Percentiles rank a stretch among this genome's conserved stretches.
Evolutionary conservation across 1,284 basidiomycete genomes (phyloP).

Genomic region (Ustilago tritici): DNA sequence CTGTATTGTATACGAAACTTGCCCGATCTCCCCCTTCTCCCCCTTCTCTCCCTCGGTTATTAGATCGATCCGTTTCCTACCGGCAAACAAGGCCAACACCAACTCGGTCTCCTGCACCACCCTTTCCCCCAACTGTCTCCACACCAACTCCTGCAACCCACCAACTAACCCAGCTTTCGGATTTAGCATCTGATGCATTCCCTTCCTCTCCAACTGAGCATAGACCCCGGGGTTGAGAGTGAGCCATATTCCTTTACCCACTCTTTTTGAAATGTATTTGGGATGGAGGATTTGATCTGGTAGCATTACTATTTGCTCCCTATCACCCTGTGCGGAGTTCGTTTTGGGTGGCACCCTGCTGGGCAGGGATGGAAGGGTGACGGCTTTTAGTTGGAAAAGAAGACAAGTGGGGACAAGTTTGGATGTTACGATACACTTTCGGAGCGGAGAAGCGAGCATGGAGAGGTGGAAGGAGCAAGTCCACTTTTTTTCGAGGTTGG

Average conservation of each 20-base stretch:
- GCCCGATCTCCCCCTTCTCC: not conserved
- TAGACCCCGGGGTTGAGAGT: conserved; percentile 15
- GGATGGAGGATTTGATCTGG: conserved; percentile 33
- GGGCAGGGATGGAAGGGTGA: conserved; percentile 4
- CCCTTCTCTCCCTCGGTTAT: not conserved
- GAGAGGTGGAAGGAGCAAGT: conserved; percentile 23
- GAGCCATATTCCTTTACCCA: conserved; percentile 23
- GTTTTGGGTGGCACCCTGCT: not conserved
- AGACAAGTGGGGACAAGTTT: conserved; percentile 31
- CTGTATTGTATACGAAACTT: conserved; percentile 1
- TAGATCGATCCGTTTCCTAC: conserved; percentile 13
- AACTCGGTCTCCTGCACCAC: conserved; percentile 21
- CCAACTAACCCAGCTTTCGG: conserved; percentile 12
- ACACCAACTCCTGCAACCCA: conserved; percentile 10
- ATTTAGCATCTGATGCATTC: conserved; percentile 9
- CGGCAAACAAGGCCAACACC: conserved; percentile 1
- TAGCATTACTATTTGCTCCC: conserved; percentile 15
- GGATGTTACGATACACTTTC: conserved; percentile 41
- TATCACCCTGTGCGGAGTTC: not conserved
- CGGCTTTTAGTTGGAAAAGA: conserved; percentile 33
- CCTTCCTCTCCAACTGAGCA: conserved; percentile 2
- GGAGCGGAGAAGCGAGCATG: conserved; percentile 28
- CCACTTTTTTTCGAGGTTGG: conserved; percentile 25
- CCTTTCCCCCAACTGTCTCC: conserved; percentile 30
- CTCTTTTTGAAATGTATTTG: not conserved